A percentile compares a stretch with the other conserved stretches of the same genome.
Evolutionary conservation across 2,329 filamentous ascomycete species (phyloP).

Genomic region (Aspergillus luchuensis): DNA sequence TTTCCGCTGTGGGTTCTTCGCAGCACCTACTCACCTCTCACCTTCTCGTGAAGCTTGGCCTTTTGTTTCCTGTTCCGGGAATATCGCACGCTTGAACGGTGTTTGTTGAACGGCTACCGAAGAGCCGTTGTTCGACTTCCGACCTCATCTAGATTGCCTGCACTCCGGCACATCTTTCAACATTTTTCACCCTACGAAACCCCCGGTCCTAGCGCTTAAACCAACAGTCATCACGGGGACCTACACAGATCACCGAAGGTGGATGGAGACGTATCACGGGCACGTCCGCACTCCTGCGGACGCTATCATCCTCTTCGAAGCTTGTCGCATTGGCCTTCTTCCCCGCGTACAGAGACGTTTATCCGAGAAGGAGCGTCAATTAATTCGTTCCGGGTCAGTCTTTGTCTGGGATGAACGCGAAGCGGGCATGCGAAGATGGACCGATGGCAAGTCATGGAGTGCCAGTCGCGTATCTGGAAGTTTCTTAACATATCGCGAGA

Average conservation of each 20-base stretch:
- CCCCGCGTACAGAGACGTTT: constrained; percentile 89
- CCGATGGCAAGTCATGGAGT: constrained; percentile 98
- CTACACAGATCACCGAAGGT: constrained; percentile 28
- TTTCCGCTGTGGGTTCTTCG: not conserved
- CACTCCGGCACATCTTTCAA: constrained; percentile 6
- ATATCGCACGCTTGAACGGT: constrained; percentile 1
- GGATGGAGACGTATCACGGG: constrained; percentile 96
- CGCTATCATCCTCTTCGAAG: constrained; percentile 98
- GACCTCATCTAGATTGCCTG: not conserved
- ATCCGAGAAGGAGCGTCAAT: constrained; percentile 95
- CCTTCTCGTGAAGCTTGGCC: not conserved
- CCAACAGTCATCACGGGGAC: constrained; percentile 20
- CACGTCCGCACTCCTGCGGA: constrained; percentile 94
- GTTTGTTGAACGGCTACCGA: not conserved
- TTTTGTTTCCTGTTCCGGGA: constrained; percentile 16
- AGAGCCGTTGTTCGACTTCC: not conserved
- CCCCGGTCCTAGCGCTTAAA: constrained; percentile 24
- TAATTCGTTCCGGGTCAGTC: constrained; percentile 93
- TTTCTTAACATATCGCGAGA: constrained; percentile 95
- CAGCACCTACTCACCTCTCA: not conserved
- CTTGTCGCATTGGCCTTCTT: constrained; percentile 83
- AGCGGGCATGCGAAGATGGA: constrained; percentile 98
- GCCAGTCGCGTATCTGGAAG: constrained; percentile 95
- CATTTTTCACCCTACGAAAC: constrained; percentile 17
- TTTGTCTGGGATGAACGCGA: constrained; percentile 99